phyloP scores from a whole-genome alignment of 805 yeast genomes.

The Candida wancherniae region DNA sequence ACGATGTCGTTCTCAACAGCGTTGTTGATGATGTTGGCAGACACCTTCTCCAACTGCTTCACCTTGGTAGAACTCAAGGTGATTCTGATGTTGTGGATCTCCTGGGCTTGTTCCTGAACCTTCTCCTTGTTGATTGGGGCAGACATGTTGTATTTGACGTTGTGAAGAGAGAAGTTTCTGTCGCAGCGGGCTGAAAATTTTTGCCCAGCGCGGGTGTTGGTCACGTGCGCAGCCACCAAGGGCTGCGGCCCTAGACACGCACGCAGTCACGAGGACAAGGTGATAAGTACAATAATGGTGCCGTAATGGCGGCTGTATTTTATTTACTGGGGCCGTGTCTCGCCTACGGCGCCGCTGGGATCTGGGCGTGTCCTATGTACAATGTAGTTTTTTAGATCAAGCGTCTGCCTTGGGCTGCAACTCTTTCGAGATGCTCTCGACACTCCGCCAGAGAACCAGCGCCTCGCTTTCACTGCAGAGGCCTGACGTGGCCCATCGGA shows the following conservation, averaged over 20 bases:
- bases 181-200: constrained; percentile 12
- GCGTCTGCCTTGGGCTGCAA: too few species aligned
- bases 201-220: constrained; percentile 2
- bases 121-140: constrained; percentile 78
- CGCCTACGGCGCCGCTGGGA: too few species aligned
- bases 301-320: too few species aligned
- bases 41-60: constrained; percentile 95
- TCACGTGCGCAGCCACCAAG: constrained; percentile 6
- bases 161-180: constrained; percentile 21
- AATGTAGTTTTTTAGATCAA: too few species aligned
- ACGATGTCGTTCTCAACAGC: constrained; percentile 77
- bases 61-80: constrained; percentile 98
- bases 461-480: constrained; percentile 65
- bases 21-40: constrained; percentile 81
- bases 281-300: neutral
- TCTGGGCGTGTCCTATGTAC: too few species aligned
- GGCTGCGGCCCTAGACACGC: constrained; percentile 9
- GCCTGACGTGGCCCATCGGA: constrained; percentile 93
- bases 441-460: constrained; percentile 59
- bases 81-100: constrained; percentile 96
- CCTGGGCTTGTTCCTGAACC: constrained; percentile 77
- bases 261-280: neutral
- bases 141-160: constrained; percentile 55
- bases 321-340: too few species aligned
- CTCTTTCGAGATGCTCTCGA: constrained; percentile 55